Evolutionary conservation across 2,329 filamentous ascomycete species (phyloP).

Genomic region (Monosporascus sp.): DNA sequence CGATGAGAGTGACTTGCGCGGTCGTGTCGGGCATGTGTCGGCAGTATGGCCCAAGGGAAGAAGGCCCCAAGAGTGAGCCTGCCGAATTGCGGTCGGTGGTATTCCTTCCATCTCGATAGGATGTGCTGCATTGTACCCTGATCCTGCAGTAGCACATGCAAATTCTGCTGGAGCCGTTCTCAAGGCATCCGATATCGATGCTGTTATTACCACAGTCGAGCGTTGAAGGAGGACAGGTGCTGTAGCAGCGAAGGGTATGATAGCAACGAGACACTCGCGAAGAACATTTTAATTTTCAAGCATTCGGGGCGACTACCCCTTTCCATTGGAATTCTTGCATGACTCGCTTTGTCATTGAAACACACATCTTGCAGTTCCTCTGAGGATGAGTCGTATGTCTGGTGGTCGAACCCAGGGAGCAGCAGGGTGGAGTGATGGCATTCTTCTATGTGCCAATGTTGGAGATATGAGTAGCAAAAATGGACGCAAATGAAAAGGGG

Average conservation of each 20-base stretch:
- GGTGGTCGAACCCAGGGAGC: neutral
- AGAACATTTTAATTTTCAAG: slow-evolving; percentile 17
- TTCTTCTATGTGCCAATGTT: slow-evolving; percentile 2
- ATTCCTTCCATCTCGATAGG: too few relatives aligned
- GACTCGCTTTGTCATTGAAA: slow-evolving; percentile 21
- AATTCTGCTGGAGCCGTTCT: slow-evolving; percentile 25
- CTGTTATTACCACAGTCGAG: slow-evolving; percentile 25
- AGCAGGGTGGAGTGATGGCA: neutral
- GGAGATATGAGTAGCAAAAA: neutral
- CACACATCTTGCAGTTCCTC: slow-evolving; percentile 27
- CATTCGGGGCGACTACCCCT: slow-evolving; percentile 22
- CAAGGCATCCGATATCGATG: slow-evolving; percentile 19
- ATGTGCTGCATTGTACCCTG: slow-evolving; percentile 16
- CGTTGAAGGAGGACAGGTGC: slow-evolving; percentile 28
- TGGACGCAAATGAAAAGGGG: neutral
- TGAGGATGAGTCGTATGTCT: slow-evolving; percentile 3
- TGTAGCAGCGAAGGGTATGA: slow-evolving; percentile 26
- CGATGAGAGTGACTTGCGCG: slow-evolving; percentile 25
- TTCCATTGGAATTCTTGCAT: slow-evolving; percentile 10
- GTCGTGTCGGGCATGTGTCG: slow-evolving; percentile 20
- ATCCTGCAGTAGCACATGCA: slow-evolving; percentile 27
- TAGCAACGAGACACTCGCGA: slow-evolving; percentile 22
- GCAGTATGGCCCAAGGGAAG: slow-evolving; percentile 27
- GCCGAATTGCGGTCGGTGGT: neutral
- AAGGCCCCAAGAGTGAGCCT: slow-evolving; percentile 26